phyloP scores from a whole-genome alignment of 495 filamentous ascomycete genomes.

The Xylaria castorea region DNA sequence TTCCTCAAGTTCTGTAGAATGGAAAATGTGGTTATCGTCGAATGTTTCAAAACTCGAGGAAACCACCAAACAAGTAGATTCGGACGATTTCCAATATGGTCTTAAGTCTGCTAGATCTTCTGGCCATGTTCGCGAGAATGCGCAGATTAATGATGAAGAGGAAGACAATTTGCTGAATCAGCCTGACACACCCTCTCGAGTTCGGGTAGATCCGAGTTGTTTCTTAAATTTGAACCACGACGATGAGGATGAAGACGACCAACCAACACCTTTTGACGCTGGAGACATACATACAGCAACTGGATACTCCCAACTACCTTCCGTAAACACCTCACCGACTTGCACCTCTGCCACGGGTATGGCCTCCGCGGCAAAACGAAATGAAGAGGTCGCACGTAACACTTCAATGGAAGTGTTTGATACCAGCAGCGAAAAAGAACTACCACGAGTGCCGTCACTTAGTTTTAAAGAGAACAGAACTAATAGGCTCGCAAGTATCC shows the following conservation, averaged over 20 bases:
- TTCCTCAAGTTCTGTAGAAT: slow-evolving; percentile 56
- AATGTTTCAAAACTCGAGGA: slow-evolving; percentile 58
- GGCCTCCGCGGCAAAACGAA: not conserved
- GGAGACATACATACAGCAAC: not conserved
- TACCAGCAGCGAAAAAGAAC: not conserved
- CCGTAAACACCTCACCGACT: not conserved
- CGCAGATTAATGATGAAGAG: slow-evolving; percentile 63
- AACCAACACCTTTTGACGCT: slow-evolving; percentile 25
- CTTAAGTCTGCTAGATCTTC: slow-evolving; percentile 44
- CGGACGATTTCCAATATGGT: slow-evolving; percentile 43
- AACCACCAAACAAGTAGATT: slow-evolving; percentile 34
- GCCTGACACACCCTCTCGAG: not conserved
- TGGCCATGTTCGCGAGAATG: slow-evolving; percentile 65
- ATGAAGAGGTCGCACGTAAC: not conserved
- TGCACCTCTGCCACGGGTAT: not conserved
- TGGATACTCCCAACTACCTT: not conserved
- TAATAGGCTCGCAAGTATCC: slow-evolving; percentile 12
- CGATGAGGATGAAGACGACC: slow-evolving; percentile 20
- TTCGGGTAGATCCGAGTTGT: not conserved
- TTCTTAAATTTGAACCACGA: slow-evolving; percentile 26
- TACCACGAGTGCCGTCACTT: slow-evolving; percentile 10
- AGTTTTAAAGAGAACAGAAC: not conserved
- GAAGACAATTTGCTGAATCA: not conserved
- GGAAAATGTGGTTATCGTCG: slow-evolving; percentile 61
- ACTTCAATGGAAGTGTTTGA: not conserved